Evolutionary conservation across 352 stramenopile species (phyloP), one percentile per base, ranked within the genome.

Genomic region (Phytophthora citricola): DNA sequence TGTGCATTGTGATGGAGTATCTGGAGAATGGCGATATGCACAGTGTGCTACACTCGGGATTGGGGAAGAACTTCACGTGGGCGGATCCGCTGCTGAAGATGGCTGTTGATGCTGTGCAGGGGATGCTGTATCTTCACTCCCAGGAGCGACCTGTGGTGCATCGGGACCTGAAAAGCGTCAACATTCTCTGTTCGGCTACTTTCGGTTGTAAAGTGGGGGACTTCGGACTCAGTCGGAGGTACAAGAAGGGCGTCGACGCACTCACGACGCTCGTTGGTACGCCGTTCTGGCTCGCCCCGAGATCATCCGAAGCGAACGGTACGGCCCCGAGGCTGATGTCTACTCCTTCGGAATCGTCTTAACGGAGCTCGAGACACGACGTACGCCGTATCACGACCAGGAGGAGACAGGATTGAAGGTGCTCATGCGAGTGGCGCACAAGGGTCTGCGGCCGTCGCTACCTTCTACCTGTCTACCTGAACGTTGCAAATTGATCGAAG

Each of bases 1-100:
- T 96, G 47, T 96, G 89, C 39, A 94, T 96, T 51, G 82, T 96
- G 26, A 94, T 96, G 85, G 89, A 96, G 50, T 96, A 93, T 61
- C 49, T 96, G n/a, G 89, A 96, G 60, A 94, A 95, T 55, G 89
- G 89, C 17, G 89, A 96, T 56, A 90, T 96, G 83, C 89, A 96
- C 66, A 85, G 78, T 50, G 87, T 95, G 24, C 73, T 96, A 36
- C 86, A 96, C 65, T 93, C 85, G 34, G 81, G 70, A 12, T 73
- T 94, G n/a, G 86, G 86, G 9, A 83, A 86, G 31, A 85, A 83
- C 55, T 95, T 96, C 43, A 89, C 85, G 32, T 96, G 89, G 89
- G 73, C 81, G 27, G 89, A 96, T 58, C 89, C 89, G 17, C 49
- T 96, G 49, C 75, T 96, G 3, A 94, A 95, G 63, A 96, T 96